These are phyloP conservation scores for Anthracocystis panici-leucophaei DNA, from an alignment of 1,284 basidiomycete genomes.

Conservation along the genomic window DNA sequence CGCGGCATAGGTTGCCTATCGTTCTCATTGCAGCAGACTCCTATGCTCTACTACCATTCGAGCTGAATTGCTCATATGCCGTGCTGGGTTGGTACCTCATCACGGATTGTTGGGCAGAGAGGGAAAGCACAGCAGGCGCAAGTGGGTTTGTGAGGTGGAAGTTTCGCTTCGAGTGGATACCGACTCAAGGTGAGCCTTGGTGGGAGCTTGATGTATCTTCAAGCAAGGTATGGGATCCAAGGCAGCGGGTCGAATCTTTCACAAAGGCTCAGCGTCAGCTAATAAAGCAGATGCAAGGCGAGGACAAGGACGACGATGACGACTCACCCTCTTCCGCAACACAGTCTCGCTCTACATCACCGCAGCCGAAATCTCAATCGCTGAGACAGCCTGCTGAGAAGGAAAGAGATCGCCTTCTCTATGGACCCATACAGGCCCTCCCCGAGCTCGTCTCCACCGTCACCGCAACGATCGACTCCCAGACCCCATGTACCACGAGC, in stretches of 20 bases:
- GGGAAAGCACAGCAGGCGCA: constrained; percentile 8
- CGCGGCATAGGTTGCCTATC: constrained; percentile 33
- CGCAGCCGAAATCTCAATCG: neutral
- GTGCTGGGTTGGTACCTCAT: constrained; percentile 59
- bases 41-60: constrained; percentile 47
- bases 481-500: constrained; percentile 15
- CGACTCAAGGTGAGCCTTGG: constrained; percentile 48
- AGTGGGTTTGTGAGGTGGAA: constrained; percentile 49
- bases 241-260: constrained; percentile 20
- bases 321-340: neutral
- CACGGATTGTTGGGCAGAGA: constrained; percentile 53
- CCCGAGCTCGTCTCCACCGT: constrained; percentile 20
- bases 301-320: neutral
- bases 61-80: constrained; percentile 44
- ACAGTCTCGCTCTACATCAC: neutral
- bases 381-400: neutral
- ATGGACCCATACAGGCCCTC: constrained; percentile 7
- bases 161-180: constrained; percentile 55
- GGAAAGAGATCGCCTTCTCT: constrained; percentile 17
- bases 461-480: neutral
- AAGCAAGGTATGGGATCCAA: constrained; percentile 27
- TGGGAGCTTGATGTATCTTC: constrained; percentile 26
- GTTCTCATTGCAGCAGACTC: constrained; percentile 43
- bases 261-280: constrained; percentile 16
- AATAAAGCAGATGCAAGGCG: constrained; percentile 13